Evolutionary conservation across 345 rosid species (phyloP).

Genomic region (Brassica incana): DNA sequence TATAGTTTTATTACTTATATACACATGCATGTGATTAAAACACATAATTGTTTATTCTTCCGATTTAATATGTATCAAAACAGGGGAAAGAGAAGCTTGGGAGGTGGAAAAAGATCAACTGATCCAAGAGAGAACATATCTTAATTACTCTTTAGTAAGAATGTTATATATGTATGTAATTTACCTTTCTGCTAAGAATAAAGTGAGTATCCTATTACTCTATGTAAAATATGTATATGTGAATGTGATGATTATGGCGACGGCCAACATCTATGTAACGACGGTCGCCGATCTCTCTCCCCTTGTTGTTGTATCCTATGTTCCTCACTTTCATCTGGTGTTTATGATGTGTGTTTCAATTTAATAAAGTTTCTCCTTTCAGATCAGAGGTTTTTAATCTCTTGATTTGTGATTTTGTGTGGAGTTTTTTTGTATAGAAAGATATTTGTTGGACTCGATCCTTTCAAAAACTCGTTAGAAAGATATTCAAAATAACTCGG

Average conservation of each 20-base stretch:
- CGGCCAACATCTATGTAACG: not conserved
- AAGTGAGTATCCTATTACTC: not conserved
- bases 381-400: not conserved
- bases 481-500: not conserved
- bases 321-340: not conserved
- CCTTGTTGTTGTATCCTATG: not conserved
- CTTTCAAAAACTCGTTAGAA: constrained; percentile 26
- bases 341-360: not conserved
- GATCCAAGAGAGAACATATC: not conserved
- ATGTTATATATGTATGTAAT: not conserved
- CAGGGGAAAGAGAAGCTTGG: constrained; percentile 90
- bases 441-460: constrained; percentile 34
- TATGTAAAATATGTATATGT: not conserved
- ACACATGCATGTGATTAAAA: not conserved
- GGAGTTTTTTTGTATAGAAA: not conserved
- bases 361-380: constrained; percentile 1
- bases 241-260: not conserved
- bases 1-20: not conserved
- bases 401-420: not conserved
- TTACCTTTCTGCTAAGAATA: not conserved
- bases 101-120: constrained; percentile 68
- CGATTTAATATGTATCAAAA: not conserved
- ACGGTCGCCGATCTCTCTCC: not conserved
- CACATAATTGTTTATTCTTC: not conserved
- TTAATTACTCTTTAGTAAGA: not conserved